Evolutionary conservation across 2,329 filamentous ascomycete genomes (phyloP).

Genomic region (Chrysosporium keratinophilum): DNA sequence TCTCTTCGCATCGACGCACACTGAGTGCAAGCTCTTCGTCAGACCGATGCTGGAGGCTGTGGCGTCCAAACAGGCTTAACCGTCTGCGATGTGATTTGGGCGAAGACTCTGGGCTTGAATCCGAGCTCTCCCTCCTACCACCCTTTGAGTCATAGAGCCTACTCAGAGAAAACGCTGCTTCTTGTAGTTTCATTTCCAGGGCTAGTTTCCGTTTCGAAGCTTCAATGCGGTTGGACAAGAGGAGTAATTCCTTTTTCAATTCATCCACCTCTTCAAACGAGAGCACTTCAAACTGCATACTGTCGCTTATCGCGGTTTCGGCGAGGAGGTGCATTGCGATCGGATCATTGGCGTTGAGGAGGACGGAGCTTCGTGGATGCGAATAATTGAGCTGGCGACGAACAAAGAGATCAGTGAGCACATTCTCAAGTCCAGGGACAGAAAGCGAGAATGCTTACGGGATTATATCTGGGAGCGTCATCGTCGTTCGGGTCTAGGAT

Average conservation of each 20-base stretch:
- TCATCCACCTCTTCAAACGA: constrained; percentile 85
- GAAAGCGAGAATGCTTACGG: constrained; percentile 37
- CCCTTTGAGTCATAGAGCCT: constrained; percentile 63
- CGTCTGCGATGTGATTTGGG: constrained; percentile 45
- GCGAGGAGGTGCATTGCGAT: constrained; percentile 84
- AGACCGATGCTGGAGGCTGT: constrained; percentile 23
- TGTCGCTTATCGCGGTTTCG: constrained; percentile 85
- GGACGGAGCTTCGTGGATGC: constrained; percentile 26
- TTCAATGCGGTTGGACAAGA: constrained; percentile 65
- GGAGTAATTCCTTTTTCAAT: constrained; percentile 74
- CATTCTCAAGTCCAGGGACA: not conserved
- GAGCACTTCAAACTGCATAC: constrained; percentile 71
- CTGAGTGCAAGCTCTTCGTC: constrained; percentile 65
- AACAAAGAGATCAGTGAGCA: constrained; percentile 14
- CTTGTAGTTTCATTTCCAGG: constrained; percentile 86
- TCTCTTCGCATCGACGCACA: constrained; percentile 72
- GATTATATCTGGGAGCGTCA: constrained; percentile 47
- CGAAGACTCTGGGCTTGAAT: constrained; percentile 25
- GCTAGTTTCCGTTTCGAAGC: constrained; percentile 71
- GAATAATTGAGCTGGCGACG: constrained; percentile 48
- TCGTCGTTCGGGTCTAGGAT: constrained; percentile 46
- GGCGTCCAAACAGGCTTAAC: constrained; percentile 41
- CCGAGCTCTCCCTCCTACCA: constrained; percentile 35
- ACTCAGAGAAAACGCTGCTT: constrained; percentile 79
- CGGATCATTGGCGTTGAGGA: constrained; percentile 43